A percentile compares a stretch with the other conserved stretches of the same genome.
Conservation (phyloP, 495 filamentous ascomycete species). For the Trichoderma virens region DNA sequence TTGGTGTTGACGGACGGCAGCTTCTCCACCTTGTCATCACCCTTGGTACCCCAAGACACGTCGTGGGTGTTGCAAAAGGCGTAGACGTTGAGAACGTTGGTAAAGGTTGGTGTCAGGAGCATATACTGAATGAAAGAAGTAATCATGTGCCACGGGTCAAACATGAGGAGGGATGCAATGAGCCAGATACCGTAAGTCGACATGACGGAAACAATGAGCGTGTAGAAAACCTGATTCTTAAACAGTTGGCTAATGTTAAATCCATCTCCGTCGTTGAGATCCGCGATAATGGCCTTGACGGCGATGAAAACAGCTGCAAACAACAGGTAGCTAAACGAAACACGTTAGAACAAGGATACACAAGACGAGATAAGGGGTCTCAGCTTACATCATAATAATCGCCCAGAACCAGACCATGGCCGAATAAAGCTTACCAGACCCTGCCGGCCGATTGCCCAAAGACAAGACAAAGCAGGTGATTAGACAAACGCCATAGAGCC, state of each 20-base stretch:
- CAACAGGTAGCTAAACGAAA: constrained; percentile 62
- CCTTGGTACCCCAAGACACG: constrained; percentile 95
- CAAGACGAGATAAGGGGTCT: neutral
- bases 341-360: constrained; percentile 15
- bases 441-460: constrained; percentile 92
- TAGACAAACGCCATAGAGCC: constrained; percentile 87
- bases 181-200: constrained; percentile 96
- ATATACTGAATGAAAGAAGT: constrained; percentile 96
- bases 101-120: constrained; percentile 87
- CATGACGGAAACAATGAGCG: constrained; percentile 80
- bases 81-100: constrained; percentile 95
- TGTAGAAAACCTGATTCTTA: constrained; percentile 83
- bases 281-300: constrained; percentile 67
- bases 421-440: constrained; percentile 88
- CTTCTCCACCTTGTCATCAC: constrained; percentile 82
- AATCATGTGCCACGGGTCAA: constrained; percentile 99
- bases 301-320: constrained; percentile 96
- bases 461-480: constrained; percentile 94
- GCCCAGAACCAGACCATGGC: constrained; percentile 97
- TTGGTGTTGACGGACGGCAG: constrained; percentile 75
- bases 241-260: constrained; percentile 68
- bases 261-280: constrained; percentile 44
- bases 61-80: constrained; percentile 98
- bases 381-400: constrained; percentile 75
- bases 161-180: constrained; percentile 83